Conservation (phyloP, 139 green algal species). For the Micromonas commoda region DNA sequence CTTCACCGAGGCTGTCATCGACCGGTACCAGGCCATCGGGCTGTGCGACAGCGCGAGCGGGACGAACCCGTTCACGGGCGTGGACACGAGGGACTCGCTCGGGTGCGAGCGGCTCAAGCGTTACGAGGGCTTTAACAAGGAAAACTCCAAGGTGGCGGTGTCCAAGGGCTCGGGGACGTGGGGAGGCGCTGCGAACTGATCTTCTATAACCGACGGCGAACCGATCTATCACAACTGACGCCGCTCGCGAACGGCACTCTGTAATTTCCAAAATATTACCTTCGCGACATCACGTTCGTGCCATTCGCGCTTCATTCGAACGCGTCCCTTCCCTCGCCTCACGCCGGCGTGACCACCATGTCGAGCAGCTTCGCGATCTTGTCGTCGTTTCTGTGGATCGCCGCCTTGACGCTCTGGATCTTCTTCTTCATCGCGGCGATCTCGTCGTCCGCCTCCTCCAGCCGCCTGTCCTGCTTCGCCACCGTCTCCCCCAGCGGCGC, state of each 20-base stretch:
- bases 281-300: too few species aligned
- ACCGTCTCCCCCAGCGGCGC: background rate
- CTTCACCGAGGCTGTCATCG: slow-evolving; percentile 38
- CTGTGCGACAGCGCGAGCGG: slow-evolving; percentile 28
- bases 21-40: slow-evolving; percentile 29
- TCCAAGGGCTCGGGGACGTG: background rate
- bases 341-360: too few species aligned
- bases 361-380: background rate
- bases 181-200: too few species aligned
- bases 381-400: background rate
- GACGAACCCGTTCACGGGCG: slow-evolving; percentile 27
- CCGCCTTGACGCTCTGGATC: background rate
- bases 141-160: background rate
- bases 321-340: too few species aligned
- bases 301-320: too few species aligned
- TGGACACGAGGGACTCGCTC: slow-evolving; percentile 23
- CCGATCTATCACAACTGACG: too few species aligned
- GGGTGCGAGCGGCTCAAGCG: slow-evolving; percentile 11
- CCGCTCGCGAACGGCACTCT: too few species aligned
- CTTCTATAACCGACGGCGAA: too few species aligned
- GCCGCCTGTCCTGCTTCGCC: background rate
- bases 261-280: too few species aligned
- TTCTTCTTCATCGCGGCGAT: background rate
- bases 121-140: slow-evolving; percentile 19
- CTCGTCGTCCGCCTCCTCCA: slow-evolving; percentile 31